Base-by-base conservation (phyloP, 805 yeast species). In the Schizosaccharomyces octosporus region DNA sequence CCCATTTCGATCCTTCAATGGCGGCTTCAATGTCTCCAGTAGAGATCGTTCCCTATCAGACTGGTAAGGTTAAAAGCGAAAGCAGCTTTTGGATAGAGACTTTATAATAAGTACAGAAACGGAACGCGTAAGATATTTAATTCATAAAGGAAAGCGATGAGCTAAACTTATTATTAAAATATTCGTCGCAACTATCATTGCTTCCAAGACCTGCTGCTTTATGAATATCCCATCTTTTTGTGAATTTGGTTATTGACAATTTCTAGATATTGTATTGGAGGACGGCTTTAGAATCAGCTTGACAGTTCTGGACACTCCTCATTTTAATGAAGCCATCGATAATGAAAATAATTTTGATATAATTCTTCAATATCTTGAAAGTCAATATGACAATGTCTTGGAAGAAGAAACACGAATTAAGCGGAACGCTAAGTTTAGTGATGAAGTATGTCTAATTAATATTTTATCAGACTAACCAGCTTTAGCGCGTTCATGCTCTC, bases 321-420 rank as follows among this genome's bases (percentile, higher is more conserved):
- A 90, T 0, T 81, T 84, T 67, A 93, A 90, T 55, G 90, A 84
- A 66, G 82, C 80, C 68, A 75, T 85, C 65, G 81, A 85, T 71
- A 84, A 84, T 70, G 78, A 77, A 27, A 48, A n/a, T 21, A 36
- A 31, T 54, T 41, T 74, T 77, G 58, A 66, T 66, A 73, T 78
- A 64, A 77, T 86, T 61, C 78, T 78, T 63, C 76, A 77, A 48
- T 84, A 80, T 72, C 74, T 85, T 64, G 85, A 83, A 69, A 77
- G 74, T 63, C 89, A 85, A 70, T 85, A 81, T 70, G 88, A 85
- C 67, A 77, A 77, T 63, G 81, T 83, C 31, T 77, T 86, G 64
- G 81, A 80, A 15, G 90, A 85, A 69, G 95, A 85, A 69, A 77
- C 83, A 17, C 78, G 87, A 63, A 83, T 86, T 66, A 76, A 79